Percentiles rank a stretch among this genome's conserved stretches.
Evolutionary conservation across 1,284 basidiomycete species (phyloP).

Genomic region (Melampsora americana): DNA sequence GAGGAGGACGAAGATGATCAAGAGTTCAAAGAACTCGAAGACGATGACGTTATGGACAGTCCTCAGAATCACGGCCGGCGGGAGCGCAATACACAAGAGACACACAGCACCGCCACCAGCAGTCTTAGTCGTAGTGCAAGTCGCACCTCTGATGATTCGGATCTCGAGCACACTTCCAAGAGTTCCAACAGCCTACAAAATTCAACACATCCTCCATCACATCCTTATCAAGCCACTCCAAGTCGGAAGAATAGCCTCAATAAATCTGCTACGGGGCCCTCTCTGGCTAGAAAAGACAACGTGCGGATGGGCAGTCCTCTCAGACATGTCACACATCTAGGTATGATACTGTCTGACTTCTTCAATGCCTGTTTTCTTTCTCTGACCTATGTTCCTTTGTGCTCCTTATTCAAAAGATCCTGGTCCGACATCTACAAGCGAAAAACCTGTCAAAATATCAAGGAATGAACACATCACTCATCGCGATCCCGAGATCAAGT

Average conservation of each 20-base stretch:
- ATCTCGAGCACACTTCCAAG: background rate
- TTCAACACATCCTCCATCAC: background rate
- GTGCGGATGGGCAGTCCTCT: constrained; percentile 43
- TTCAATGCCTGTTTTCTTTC: background rate
- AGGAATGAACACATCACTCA: background rate
- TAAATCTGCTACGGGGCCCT: constrained; percentile 15
- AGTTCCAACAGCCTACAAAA: constrained; percentile 8
- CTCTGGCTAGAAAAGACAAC: constrained; percentile 31
- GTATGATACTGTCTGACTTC: background rate
- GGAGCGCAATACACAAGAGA: background rate
- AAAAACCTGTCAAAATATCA: background rate
- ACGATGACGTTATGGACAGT: background rate
- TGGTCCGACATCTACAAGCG: background rate
- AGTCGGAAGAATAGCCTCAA: constrained; percentile 35
- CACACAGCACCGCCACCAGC: background rate
- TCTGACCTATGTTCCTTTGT: background rate
- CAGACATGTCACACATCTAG: constrained; percentile 43
- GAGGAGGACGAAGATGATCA: background rate
- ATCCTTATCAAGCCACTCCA: background rate
- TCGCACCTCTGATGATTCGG: constrained; percentile 2
- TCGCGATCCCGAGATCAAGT: constrained; percentile 8
- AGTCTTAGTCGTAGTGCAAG: background rate
- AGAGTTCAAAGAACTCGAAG: constrained; percentile 1
- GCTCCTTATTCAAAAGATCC: background rate
- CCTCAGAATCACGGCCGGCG: background rate